These are phyloP conservation scores for Diaporthe sp. DNA, from an alignment of 2,329 filamentous ascomycete species.

Conservation along the genomic window DNA sequence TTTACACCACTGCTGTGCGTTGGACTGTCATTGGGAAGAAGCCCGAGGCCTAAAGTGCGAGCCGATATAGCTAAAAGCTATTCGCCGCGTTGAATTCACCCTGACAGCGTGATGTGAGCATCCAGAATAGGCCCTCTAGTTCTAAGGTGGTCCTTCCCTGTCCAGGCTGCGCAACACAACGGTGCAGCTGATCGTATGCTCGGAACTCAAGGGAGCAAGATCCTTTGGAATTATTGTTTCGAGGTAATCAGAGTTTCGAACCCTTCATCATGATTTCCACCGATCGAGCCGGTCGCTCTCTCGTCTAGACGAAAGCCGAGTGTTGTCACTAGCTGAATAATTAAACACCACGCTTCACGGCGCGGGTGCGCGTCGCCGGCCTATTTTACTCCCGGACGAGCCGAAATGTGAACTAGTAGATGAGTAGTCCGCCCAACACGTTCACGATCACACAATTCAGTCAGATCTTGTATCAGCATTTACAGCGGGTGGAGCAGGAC, in stretches of 20 bases:
- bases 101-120: too few species aligned
- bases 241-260: neutral
- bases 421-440: too few species aligned
- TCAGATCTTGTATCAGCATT: neutral
- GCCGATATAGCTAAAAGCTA: neutral
- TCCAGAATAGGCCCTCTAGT: too few species aligned
- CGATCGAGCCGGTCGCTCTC: too few species aligned
- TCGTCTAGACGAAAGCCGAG: neutral
- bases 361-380: neutral
- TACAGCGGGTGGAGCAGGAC: neutral
- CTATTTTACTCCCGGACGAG: neutral
- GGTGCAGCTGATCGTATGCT: neutral
- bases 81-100: too few species aligned
- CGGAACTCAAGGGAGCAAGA: too few species aligned
- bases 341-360: neutral
- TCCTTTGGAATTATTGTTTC: too few species aligned
- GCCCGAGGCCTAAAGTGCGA: neutral
- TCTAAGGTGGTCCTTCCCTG: too few species aligned
- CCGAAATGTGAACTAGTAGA: neutral
- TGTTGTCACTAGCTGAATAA: neutral
- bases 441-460: neutral
- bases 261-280: too few species aligned
- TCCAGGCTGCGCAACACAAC: neutral
- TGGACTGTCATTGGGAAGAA: conserved; percentile 41
- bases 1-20: conserved; percentile 35